Conservation (phyloP, 495 filamentous ascomycete species). For the Penicillium egyptiacum region DNA sequence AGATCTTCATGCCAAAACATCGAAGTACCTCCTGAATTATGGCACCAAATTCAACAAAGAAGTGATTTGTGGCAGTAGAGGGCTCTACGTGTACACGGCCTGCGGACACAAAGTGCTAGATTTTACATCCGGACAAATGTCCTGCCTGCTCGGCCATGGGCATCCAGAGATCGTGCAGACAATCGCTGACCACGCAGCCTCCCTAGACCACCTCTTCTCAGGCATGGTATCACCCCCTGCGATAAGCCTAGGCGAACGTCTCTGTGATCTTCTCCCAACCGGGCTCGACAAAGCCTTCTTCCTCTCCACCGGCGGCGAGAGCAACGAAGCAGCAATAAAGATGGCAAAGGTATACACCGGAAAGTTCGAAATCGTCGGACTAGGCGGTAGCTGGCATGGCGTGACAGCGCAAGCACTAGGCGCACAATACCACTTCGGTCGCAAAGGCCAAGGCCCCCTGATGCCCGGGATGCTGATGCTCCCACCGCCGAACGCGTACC, state of each 20-base stretch:
- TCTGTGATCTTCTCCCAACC: slow-evolving; percentile 39
- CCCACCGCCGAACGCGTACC: slow-evolving; percentile 55
- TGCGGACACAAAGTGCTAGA: slow-evolving; percentile 40
- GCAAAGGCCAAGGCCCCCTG: slow-evolving; percentile 36
- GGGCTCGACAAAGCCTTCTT: slow-evolving; percentile 52
- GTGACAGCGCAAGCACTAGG: slow-evolving; percentile 39
- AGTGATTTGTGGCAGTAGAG: slow-evolving; percentile 26
- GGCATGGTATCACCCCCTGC: slow-evolving; percentile 53
- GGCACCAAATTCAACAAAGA: slow-evolving; percentile 20
- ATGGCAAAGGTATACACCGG: slow-evolving; percentile 55
- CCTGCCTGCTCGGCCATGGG: slow-evolving; percentile 50
- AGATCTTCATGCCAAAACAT: slow-evolving; percentile 8
- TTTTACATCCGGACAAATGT: slow-evolving; percentile 54
- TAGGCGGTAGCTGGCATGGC: slow-evolving; percentile 51
- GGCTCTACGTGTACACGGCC: slow-evolving; percentile 25
- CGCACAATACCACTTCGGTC: slow-evolving; percentile 43
- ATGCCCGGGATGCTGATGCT: slow-evolving; percentile 44
- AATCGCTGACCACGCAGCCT: slow-evolving; percentile 38
- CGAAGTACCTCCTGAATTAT: slow-evolving; percentile 14
- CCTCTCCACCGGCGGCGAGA: slow-evolving; percentile 49
- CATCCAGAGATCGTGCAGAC: slow-evolving; percentile 51
- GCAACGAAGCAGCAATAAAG: slow-evolving; percentile 51
- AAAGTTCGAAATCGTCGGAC: slow-evolving; percentile 52
- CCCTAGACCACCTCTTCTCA: slow-evolving; percentile 51
- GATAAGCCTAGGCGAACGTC: slow-evolving; percentile 38